phyloP scores from a whole-genome alignment of 805 yeast species.

The Schizosaccharomyces cryophilus region DNA sequence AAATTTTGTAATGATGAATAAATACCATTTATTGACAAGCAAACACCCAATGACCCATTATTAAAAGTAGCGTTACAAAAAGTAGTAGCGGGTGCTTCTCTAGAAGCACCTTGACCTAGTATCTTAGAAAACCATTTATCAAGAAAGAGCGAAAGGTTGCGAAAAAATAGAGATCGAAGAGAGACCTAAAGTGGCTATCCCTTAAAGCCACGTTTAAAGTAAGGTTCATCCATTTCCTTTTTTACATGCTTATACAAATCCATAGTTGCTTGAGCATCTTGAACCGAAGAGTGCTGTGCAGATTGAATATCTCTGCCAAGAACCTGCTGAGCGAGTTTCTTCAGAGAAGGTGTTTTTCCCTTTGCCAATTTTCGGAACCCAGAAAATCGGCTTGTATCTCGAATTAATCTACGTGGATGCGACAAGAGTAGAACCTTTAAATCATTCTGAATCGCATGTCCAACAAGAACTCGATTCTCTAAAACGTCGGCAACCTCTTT shows the following conservation, averaged over 20 bases:
- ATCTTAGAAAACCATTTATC: no score
- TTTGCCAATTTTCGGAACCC: conserved; percentile 20
- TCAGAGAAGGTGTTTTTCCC: conserved; percentile 53
- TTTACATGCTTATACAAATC: conserved; percentile 39
- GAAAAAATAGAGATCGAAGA: not conserved
- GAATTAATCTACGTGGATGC: conserved; percentile 35
- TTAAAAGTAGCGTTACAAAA: no score
- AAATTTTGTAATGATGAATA: no score
- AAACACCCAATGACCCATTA: no score
- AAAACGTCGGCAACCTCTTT: conserved; percentile 27
- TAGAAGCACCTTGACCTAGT: no score
- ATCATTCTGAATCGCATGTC: conserved; percentile 71
- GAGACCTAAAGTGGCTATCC: not conserved
- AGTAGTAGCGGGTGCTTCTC: no score
- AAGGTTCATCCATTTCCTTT: conserved; percentile 25
- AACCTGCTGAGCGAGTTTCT: conserved; percentile 33
- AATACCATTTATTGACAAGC: no score
- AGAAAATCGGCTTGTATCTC: conserved; percentile 45
- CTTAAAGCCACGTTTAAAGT: not conserved
- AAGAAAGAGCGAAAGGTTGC: no score
- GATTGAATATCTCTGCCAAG: conserved; percentile 39
- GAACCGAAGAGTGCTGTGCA: conserved; percentile 57
- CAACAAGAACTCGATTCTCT: conserved; percentile 37
- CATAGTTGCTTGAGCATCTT: conserved; percentile 80
- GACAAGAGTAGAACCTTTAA: conserved; percentile 38